These are phyloP conservation scores for Colletotrichum sp. DNA, from an alignment of 2,329 filamentous ascomycete genomes.

Conservation along the genomic window DNA sequence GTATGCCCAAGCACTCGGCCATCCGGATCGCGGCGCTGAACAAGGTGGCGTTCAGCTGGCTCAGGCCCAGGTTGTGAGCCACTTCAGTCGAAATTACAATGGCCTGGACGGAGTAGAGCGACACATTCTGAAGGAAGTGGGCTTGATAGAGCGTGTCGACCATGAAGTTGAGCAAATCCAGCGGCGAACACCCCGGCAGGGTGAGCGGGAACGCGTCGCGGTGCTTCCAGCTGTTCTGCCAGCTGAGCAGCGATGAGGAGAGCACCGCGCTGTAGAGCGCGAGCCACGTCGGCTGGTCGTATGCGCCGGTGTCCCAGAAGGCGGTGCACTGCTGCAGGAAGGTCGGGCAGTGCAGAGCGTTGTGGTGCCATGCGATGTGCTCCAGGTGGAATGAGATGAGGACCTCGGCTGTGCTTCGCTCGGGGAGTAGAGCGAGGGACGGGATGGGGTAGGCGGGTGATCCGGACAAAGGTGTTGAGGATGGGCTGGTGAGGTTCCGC, in stretches of 20 bases:
- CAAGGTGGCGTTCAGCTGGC: background rate
- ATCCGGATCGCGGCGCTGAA: background rate
- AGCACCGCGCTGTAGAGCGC: background rate
- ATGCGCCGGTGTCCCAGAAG: background rate
- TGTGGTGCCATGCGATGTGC: background rate
- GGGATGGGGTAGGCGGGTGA: accelerated
- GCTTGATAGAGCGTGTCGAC: background rate
- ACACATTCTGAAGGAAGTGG: background rate
- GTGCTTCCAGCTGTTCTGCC: background rate
- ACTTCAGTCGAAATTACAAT: background rate
- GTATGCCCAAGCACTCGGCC: background rate
- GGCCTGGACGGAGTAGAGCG: background rate
- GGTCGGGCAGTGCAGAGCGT: background rate
- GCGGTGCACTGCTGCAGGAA: background rate
- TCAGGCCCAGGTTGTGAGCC: background rate
- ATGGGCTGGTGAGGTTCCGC: background rate
- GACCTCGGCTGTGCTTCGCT: accelerated
- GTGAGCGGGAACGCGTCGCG: background rate
- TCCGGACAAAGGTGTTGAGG: background rate
- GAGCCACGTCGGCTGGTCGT: background rate
- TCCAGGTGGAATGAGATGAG: background rate
- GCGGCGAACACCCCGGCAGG: background rate
- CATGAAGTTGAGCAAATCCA: background rate
- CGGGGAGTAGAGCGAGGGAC: background rate
- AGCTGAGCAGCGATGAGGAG: background rate